phyloP scores from a whole-genome alignment of 495 filamentous ascomycete genomes.

The Penicillium subrubescens region DNA sequence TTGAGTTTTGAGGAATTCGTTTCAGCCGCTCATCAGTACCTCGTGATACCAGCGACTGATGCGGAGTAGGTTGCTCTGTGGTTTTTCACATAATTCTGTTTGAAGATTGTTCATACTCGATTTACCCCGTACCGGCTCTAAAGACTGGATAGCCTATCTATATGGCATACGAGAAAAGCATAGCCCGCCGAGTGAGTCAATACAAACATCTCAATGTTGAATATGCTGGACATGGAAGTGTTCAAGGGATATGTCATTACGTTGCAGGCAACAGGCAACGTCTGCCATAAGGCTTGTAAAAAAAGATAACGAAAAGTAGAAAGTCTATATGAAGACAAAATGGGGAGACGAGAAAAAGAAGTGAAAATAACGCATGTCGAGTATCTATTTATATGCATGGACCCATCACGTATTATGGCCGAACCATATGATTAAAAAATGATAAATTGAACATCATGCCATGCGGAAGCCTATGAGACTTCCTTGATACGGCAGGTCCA shows the following conservation, averaged over 20 bases:
- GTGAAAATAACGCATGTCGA: slow-evolving; percentile 16
- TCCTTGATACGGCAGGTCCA: slow-evolving; percentile 76
- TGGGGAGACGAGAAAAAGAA: slow-evolving; percentile 11
- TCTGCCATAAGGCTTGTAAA: background rate
- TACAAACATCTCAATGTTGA: background rate
- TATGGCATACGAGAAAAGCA: background rate
- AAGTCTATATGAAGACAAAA: slow-evolving; percentile 25
- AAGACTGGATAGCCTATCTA: background rate
- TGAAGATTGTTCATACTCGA: too few species aligned
- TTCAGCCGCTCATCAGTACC: too few species aligned
- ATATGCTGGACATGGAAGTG: background rate
- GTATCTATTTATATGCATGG: slow-evolving; percentile 38
- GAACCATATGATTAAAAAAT: slow-evolving; percentile 30
- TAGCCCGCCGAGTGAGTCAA: background rate
- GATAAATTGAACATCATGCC: slow-evolving; percentile 25
- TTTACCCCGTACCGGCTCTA: background rate
- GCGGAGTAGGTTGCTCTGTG: too few species aligned
- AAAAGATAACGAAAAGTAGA: slow-evolving; percentile 16
- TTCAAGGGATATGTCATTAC: background rate
- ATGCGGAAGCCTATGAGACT: slow-evolving; percentile 44
- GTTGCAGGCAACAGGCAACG: background rate
- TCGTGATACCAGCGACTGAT: too few species aligned
- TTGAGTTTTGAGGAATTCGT: too few species aligned
- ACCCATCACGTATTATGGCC: slow-evolving; percentile 29
- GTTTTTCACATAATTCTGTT: too few species aligned